Base-by-base conservation (phyloP, 805 yeast genomes). In the Yueomyces sinensis region DNA sequence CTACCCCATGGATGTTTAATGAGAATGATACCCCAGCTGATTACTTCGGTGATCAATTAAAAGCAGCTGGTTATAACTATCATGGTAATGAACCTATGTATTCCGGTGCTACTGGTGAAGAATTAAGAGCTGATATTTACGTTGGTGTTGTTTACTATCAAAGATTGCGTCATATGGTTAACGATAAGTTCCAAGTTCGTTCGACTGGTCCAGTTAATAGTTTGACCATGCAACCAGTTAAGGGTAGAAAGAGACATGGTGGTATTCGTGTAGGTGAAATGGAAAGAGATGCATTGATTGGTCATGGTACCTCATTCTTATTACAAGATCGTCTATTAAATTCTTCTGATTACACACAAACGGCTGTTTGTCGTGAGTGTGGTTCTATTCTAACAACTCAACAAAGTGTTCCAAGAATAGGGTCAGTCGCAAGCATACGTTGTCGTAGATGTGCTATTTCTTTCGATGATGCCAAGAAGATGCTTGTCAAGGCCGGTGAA, bases 211-310 rank as follows among this genome's bases (percentile, higher is more conserved):
- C 97, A 5, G 97, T 91, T 19, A 89, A 89, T 61, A 74, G 91
- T 27, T 71, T 91, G 57, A 91, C 97, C 14, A 86, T 89, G 96
- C 98, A 91, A 70, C 98, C 98, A 29, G 98, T 91, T 37, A 91
- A 91, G 66, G 98, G 98, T 52, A 80, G 98, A 66, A 91, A 91
- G 77, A 76, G 97, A 66, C 76, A 81, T 45, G 98, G 98, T 63
- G 98, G 98, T 80, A 91, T 91, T 48, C 93, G 98, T 71, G 94
- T 91, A 28, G 98, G 98, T 59, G 98, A 91, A 62, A 91, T 91
- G 98, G 98, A 91, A 65, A 82, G 98, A 65, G 98, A 91, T 71
- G 98, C 98, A 2, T 68, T 91, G 50, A 86, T 91, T 59, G 98
- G 97, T 39, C 98, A 91, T 55, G 98, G 98, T 62, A 81, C 98